These are phyloP conservation scores for Cucurbita maxima DNA, from an alignment of 306 rosid species.

Conservation along the genomic window DNA sequence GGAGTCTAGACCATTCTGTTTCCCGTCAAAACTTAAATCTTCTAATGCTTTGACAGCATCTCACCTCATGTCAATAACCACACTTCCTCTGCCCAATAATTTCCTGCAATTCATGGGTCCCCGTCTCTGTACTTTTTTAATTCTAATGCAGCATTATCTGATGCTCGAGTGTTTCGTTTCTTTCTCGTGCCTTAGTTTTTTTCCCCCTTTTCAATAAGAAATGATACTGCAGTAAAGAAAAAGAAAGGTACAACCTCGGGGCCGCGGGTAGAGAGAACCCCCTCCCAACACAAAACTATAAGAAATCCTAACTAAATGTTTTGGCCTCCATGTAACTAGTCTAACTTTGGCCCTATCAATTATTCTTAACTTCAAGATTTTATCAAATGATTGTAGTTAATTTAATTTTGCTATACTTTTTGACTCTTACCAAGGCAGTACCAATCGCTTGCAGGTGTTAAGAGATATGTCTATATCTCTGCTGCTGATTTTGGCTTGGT, in stretches of 20 bases:
- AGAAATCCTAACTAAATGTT: neutral
- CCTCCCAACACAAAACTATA: no score
- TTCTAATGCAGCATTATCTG: neutral
- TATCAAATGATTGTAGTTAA: neutral
- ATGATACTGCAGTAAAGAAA: no score
- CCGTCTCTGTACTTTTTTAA: neutral
- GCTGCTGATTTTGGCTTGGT: conserved; percentile 88
- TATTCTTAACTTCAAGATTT: neutral
- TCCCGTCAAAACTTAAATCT: neutral
- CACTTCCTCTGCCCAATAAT: neutral
- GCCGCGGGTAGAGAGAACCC: no score
- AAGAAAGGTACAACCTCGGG: no score
- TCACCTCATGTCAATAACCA: neutral
- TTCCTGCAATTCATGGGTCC: neutral
- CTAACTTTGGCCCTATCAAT: neutral
- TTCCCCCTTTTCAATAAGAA: neutral
- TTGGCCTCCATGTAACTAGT: neutral
- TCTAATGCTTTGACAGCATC: neutral
- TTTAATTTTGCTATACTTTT: neutral
- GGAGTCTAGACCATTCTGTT: neutral
- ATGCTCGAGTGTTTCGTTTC: neutral
- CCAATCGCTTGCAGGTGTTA: conserved; percentile 50
- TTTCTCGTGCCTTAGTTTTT: neutral
- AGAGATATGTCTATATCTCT: conserved; percentile 80
- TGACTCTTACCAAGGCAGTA: neutral